These are phyloP conservation scores for Stachybotrys chartarum DNA, from an alignment of 2,329 filamentous ascomycete species.

Conservation along the genomic window DNA sequence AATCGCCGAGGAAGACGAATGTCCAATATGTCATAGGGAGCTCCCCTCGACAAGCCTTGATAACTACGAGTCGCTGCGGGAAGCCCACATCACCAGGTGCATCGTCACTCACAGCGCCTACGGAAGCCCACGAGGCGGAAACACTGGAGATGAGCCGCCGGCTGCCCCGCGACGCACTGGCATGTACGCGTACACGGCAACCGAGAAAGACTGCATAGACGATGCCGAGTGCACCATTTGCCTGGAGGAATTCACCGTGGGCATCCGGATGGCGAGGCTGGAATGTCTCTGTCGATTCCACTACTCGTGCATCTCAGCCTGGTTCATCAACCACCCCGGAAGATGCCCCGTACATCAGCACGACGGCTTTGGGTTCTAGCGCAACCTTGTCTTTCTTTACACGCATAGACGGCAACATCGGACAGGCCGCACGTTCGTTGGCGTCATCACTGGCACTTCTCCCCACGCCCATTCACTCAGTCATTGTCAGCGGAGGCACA, in stretches of 20 bases:
- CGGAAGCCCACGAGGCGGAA: conserved; percentile 23
- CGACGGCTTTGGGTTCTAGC: conserved; percentile 47
- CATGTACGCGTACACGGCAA: conserved; percentile 57
- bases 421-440: too few relatives aligned
- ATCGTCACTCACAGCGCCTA: conserved; percentile 49
- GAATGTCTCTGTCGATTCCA: conserved; percentile 63
- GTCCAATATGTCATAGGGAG: conserved; percentile 68
- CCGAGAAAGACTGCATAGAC: conserved; percentile 62
- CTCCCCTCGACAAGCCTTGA: conserved; percentile 51
- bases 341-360: conserved; percentile 61
- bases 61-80: conserved; percentile 47
- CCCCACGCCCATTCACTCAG: not conserved
- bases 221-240: conserved; percentile 63
- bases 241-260: conserved; percentile 57
- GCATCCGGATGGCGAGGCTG: conserved; percentile 55
- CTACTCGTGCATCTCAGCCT: conserved; percentile 50
- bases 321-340: conserved; percentile 56
- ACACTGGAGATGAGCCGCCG: conserved; percentile 13
- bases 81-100: conserved; percentile 52
- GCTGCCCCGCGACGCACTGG: conserved; percentile 42
- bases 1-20: conserved; percentile 68
- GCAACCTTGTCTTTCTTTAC: too few relatives aligned
- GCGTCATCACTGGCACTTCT: not conserved
- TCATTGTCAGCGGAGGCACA: not conserved
- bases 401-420: too few relatives aligned